These are phyloP conservation scores for Clarireedia sp. DNA, from an alignment of 2,329 filamentous ascomycete species.

Conservation along the genomic window DNA sequence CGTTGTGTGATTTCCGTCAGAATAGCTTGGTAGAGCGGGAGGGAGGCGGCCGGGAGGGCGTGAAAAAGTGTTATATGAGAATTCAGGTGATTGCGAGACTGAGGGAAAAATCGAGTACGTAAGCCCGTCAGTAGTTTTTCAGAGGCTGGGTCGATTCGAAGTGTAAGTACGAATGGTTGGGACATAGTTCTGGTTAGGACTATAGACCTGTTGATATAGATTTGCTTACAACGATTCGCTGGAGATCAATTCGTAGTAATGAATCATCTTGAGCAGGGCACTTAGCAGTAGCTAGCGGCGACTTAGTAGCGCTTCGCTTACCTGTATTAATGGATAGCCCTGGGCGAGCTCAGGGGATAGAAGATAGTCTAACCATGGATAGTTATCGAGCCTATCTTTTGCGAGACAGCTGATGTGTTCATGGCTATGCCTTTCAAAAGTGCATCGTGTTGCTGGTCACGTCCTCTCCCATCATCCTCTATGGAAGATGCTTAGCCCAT, in stretches of 20 bases:
- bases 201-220: no score
- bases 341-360: no score
- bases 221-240: no score
- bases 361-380: no score
- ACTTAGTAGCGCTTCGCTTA: no score
- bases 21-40: not conserved
- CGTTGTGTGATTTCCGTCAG: not conserved
- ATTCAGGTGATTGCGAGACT: slow-evolving; percentile 4
- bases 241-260: no score
- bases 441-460: not conserved
- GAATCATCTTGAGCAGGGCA: no score
- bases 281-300: no score
- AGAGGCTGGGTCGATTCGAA: slow-evolving; percentile 3
- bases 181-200: slow-evolving; percentile 4
- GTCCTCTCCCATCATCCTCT: not conserved
- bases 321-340: no score
- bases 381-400: no score
- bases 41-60: not conserved
- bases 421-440: not conserved
- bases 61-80: slow-evolving; percentile 12
- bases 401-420: no score
- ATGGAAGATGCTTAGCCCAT: slow-evolving; percentile 2
- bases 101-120: slow-evolving; percentile 5
- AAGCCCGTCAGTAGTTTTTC: slow-evolving; percentile 4
- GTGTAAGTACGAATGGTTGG: slow-evolving; percentile 9